Evolutionary conservation across 2,329 filamentous ascomycete genomes (phyloP).

Genomic region (Monosporascus sp.): DNA sequence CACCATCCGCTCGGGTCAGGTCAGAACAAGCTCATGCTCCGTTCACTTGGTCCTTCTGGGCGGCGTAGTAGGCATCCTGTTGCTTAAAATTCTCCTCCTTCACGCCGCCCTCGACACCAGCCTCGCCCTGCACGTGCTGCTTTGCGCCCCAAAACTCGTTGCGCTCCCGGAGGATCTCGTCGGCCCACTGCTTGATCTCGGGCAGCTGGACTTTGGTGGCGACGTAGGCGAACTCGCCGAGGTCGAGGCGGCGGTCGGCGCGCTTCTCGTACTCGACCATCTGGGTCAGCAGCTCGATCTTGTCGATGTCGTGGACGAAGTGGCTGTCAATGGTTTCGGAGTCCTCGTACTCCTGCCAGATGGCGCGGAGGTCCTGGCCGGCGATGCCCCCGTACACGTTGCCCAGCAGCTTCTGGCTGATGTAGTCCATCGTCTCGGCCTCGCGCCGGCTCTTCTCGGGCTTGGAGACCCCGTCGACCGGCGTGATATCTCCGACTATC

Average conservation of each 20-base stretch:
- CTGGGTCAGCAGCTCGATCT: conserved; percentile 90
- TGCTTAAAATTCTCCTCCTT: conserved; percentile 29
- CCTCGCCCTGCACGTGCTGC: conserved; percentile 41
- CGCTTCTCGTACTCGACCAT: conserved; percentile 93
- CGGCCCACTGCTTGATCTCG: conserved; percentile 77
- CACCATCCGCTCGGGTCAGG: too few relatives aligned
- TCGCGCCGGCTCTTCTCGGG: conserved; percentile 85
- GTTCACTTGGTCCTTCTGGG: conserved; percentile 10
- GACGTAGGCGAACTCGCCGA: conserved; percentile 84
- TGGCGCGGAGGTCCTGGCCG: conserved; percentile 64
- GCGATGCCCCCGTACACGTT: conserved; percentile 65
- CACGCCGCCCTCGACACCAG: conserved; percentile 36
- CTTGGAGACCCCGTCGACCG: conserved; percentile 80
- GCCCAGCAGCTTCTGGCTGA: conserved; percentile 67
- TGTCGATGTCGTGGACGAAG: conserved; percentile 96
- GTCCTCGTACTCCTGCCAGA: conserved; percentile 97
- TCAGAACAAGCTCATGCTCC: neutral
- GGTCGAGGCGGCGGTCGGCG: conserved; percentile 59
- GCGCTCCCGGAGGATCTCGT: conserved; percentile 70
- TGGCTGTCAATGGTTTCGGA: conserved; percentile 74
- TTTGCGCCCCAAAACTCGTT: conserved; percentile 63
- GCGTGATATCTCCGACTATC: conserved; percentile 94
- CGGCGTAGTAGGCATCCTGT: conserved; percentile 47
- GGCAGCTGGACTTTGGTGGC: conserved; percentile 65
- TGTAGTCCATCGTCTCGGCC: conserved; percentile 85